Evolutionary conservation across 306 rosid species (phyloP), one percentile per base, ranked within the genome.

Genomic region (Prunus fruticosa): DNA sequence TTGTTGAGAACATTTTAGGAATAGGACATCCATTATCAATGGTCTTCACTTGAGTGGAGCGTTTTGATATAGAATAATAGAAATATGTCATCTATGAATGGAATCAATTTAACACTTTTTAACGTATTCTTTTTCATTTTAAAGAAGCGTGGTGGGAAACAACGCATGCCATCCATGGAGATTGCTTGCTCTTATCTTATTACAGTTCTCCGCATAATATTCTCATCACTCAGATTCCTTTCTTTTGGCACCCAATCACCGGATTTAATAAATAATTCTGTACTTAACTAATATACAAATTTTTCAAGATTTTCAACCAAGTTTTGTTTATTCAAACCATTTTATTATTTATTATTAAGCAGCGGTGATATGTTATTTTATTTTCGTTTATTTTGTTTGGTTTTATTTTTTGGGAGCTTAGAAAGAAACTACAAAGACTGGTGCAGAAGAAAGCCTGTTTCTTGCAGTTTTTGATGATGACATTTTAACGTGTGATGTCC

Each of bases 201-300:
- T n/a, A 71, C 76, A 74, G 81, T 72, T 90, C 88, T 82, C 84
- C 82, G 65, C 75, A 66, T 84, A 90, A 66, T 84, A 87, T 81
- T 83, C 76, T 64, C 30, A 14, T 46, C 76, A 54, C 15, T 50
- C 4, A 25, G 15, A 64, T 71, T 71, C 54, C 60, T 41, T 28
- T 71, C 64, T 8, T n/a, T 8, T 18, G 14, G 69, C 8, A 11
- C 9, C 46, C 23, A 3, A 64, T 9, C 47, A 4, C 28, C 49
- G 47, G 19, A 28, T 28, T 50, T 51, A 56, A 56, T n/a, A 7
- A 54, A 54, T 38, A 38, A 38, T 38, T 38, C 2, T 38, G 0
- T 7, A 6, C 43, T 7, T 38, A 38, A 38, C 2, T 38, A 38
- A 38, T 49, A 13, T 49, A 15, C 14, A 11, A 49, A 49, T 3